Evolutionary conservation across 2,329 filamentous ascomycete species (phyloP).

Genomic region (Xylariales sp.): DNA sequence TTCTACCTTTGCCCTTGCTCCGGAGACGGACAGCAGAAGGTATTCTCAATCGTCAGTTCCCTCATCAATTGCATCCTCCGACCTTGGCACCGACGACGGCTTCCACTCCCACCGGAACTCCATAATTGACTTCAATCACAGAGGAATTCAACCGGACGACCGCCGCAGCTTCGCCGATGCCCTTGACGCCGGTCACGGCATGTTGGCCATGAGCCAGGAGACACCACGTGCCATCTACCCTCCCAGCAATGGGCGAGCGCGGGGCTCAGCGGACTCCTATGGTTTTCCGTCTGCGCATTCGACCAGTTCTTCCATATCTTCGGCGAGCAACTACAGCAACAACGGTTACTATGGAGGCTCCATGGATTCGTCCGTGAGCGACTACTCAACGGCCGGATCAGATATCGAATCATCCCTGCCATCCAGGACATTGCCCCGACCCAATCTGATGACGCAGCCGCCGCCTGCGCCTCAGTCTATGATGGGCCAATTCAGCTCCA

Average conservation of each 20-base stretch:
- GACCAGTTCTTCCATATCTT: constrained; percentile 84
- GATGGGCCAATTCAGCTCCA: constrained; percentile 98
- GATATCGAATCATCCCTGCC: constrained; percentile 79
- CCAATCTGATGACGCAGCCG: constrained; percentile 58
- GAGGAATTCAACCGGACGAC: constrained; percentile 50
- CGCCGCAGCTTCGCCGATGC: constrained; percentile 78
- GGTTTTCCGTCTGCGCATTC: constrained; percentile 85
- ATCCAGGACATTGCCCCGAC: constrained; percentile 79
- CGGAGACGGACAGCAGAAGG: constrained; percentile 58
- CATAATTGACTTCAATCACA: constrained; percentile 61
- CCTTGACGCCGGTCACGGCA: constrained; percentile 87
- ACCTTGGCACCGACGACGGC: constrained; percentile 31
- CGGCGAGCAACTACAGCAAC: constrained; percentile 72
- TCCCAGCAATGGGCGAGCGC: constrained; percentile 49
- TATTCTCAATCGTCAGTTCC: constrained; percentile 81
- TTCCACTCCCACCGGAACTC: constrained; percentile 50
- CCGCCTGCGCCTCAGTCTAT: constrained; percentile 90
- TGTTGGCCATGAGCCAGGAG: constrained; percentile 94
- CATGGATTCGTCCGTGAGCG: constrained; percentile 78
- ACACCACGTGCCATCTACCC: constrained; percentile 89
- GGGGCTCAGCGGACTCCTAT: constrained; percentile 80
- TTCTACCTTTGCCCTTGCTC: constrained; percentile 52
- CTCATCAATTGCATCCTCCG: constrained; percentile 42
- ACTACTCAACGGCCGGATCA: constrained; percentile 86
- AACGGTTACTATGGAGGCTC: constrained; percentile 76